These are phyloP conservation scores for Cryphonectria parasitica DNA, from an alignment of 2,329 filamentous ascomycete species.

Conservation along the genomic window DNA sequence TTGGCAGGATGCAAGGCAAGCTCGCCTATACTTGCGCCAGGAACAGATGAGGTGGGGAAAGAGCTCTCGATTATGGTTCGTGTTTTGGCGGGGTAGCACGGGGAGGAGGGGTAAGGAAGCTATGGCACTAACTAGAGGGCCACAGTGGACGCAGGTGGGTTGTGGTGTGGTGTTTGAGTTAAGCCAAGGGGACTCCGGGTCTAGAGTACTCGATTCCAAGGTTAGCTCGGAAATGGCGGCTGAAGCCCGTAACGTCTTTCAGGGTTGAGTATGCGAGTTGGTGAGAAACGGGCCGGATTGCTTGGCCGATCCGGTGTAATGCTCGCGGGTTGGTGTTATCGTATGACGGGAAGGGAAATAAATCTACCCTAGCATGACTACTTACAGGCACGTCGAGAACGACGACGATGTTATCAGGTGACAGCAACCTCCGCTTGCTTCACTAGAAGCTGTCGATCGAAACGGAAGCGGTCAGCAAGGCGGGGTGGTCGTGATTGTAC, in stretches of 20 bases:
- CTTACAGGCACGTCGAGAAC: background rate
- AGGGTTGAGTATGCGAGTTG: background rate
- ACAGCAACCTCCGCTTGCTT: background rate
- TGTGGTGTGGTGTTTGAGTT: slow-evolving; percentile 14
- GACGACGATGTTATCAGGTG: background rate
- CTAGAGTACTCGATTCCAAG: background rate
- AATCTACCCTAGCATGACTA: background rate
- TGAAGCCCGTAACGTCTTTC: background rate
- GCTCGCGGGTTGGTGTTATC: background rate
- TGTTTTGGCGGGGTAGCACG: slow-evolving; percentile 19
- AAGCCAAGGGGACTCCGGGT: background rate
- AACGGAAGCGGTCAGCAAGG: background rate
- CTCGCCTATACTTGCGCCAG: background rate
- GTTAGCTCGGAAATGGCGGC: slow-evolving; percentile 7
- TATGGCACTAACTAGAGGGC: slow-evolving; percentile 1
- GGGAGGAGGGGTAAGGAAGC: background rate
- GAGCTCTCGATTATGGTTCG: slow-evolving; percentile 1
- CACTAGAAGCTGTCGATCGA: background rate
- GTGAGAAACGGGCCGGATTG: background rate
- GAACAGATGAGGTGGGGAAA: background rate
- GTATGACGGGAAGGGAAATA: background rate
- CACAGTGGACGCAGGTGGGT: background rate
- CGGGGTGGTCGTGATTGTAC: background rate
- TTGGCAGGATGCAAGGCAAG: background rate
- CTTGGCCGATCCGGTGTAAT: background rate